Evolutionary conservation across 2,329 filamentous ascomycete genomes (phyloP).

Genomic region (Periconia macrospinosa): DNA sequence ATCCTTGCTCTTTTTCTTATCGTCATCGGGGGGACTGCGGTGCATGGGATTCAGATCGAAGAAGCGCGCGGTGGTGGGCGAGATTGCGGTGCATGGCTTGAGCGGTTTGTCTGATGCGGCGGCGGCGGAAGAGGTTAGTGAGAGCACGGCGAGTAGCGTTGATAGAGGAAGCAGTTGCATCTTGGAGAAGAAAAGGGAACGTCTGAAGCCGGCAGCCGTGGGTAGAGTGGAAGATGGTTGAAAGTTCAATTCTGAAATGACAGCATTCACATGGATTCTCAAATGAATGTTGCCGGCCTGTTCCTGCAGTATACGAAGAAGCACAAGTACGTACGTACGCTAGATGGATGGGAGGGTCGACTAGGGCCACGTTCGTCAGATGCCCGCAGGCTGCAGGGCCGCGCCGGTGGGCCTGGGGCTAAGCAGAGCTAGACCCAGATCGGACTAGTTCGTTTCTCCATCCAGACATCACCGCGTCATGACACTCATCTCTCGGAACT

Average conservation of each 20-base stretch:
- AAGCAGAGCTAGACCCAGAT: background rate
- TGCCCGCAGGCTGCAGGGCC: no score
- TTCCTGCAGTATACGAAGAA: background rate
- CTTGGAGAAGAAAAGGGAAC: background rate
- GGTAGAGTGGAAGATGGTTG: constrained; percentile 5
- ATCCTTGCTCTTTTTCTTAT: constrained; percentile 50
- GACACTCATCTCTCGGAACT: background rate
- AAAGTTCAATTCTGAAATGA: background rate
- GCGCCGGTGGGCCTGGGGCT: no score
- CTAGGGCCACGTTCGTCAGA: background rate
- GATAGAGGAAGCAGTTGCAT: constrained; percentile 28
- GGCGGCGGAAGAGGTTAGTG: constrained; percentile 39
- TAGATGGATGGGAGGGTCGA: background rate
- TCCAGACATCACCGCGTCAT: background rate
- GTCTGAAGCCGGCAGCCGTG: background rate
- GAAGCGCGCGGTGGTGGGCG: constrained; percentile 62
- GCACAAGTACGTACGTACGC: background rate
- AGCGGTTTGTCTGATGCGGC: constrained; percentile 47
- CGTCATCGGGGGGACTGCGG: constrained; percentile 49
- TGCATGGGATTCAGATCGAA: constrained; percentile 65
- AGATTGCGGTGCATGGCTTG: constrained; percentile 64
- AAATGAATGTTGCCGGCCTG: background rate
- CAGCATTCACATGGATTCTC: background rate
- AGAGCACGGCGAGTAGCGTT: constrained; percentile 25
- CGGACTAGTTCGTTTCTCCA: background rate